phyloP scores from a whole-genome alignment of 176 grass and related monocot genomes.

The Oryza glumipatula region DNA sequence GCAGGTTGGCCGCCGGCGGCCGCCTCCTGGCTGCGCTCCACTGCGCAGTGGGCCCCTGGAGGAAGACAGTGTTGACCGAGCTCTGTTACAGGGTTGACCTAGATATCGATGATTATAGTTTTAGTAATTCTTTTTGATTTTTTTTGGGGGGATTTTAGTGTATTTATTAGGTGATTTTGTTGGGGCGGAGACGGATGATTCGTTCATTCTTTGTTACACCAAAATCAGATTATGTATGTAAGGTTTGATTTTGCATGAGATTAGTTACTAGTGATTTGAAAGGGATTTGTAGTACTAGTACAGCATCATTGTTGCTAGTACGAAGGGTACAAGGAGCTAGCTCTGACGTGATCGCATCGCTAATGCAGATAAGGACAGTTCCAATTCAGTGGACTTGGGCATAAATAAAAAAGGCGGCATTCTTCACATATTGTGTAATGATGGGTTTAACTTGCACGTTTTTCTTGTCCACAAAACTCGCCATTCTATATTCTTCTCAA shows the following conservation, averaged over 20 bases:
- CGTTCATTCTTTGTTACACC: conserved; percentile 12
- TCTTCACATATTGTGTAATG: too few relatives aligned
- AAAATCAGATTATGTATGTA: background rate
- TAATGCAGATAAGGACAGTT: too few relatives aligned
- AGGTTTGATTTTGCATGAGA: too few relatives aligned
- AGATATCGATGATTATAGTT: background rate
- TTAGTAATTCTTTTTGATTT: background rate
- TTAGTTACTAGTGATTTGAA: too few relatives aligned
- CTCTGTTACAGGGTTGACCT: background rate
- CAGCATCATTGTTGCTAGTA: too few relatives aligned
- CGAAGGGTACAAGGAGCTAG: too few relatives aligned
- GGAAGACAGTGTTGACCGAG: background rate
- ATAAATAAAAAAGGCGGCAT: too few relatives aligned
- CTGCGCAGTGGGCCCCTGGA: background rate
- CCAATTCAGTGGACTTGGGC: too few relatives aligned
- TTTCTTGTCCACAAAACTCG: background rate
- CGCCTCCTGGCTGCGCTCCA: background rate
- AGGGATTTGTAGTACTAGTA: too few relatives aligned
- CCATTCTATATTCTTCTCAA: background rate
- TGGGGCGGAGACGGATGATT: background rate
- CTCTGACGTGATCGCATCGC: too few relatives aligned
- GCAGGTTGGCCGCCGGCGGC: too few relatives aligned
- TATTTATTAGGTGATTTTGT: background rate
- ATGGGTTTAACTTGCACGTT: too few relatives aligned
- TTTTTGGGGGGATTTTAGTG: background rate